These are phyloP conservation scores for Trichosporon ovoides DNA, from an alignment of 1,284 basidiomycete genomes.

Conservation along the genomic window DNA sequence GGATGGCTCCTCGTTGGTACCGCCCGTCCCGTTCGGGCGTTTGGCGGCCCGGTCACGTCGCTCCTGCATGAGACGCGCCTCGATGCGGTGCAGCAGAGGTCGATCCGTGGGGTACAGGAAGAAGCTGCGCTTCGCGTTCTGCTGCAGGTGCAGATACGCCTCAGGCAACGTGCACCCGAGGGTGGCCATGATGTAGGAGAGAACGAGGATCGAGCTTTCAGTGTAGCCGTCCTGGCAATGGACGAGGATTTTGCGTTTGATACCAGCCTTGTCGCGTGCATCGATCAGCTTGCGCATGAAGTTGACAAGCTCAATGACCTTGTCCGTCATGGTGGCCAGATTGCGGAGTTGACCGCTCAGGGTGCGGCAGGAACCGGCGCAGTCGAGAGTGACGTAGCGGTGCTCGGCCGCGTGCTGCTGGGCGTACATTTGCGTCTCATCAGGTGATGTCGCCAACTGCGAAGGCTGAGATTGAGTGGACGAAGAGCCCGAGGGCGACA, in stretches of 20 bases:
- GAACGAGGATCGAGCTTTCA: slow-evolving; percentile 81
- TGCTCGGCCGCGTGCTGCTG: slow-evolving; percentile 23
- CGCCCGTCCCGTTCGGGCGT: slow-evolving; percentile 1
- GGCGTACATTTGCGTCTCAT: slow-evolving; percentile 17
- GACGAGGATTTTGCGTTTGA: slow-evolving; percentile 41
- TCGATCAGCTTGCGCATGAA: slow-evolving; percentile 43
- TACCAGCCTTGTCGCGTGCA: slow-evolving; percentile 33
- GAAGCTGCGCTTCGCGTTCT: slow-evolving; percentile 61
- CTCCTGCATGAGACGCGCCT: slow-evolving; percentile 54
- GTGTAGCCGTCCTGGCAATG: slow-evolving; percentile 57
- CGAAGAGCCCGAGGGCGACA: slow-evolving; percentile 25
- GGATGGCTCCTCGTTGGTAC: slow-evolving; percentile 12
- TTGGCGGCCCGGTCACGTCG: slow-evolving; percentile 35
- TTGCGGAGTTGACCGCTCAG: slow-evolving; percentile 40
- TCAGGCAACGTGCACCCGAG: slow-evolving; percentile 66
- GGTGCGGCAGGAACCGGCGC: slow-evolving; percentile 43
- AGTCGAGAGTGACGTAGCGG: slow-evolving; percentile 42
- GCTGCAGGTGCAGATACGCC: slow-evolving; percentile 69
- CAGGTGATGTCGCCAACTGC: slow-evolving; percentile 19
- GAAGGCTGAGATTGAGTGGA: slow-evolving; percentile 14
- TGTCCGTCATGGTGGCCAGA: slow-evolving; percentile 38
- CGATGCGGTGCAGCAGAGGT: slow-evolving; percentile 67
- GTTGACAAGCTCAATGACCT: slow-evolving; percentile 43
- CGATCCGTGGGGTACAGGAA: slow-evolving; percentile 86
- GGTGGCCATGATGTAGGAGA: slow-evolving; percentile 81